Evolutionary conservation across 148 eudicot species (phyloP), one percentile per base, ranked within the genome.

Genomic region (Mesembryanthemum crystallinum): DNA sequence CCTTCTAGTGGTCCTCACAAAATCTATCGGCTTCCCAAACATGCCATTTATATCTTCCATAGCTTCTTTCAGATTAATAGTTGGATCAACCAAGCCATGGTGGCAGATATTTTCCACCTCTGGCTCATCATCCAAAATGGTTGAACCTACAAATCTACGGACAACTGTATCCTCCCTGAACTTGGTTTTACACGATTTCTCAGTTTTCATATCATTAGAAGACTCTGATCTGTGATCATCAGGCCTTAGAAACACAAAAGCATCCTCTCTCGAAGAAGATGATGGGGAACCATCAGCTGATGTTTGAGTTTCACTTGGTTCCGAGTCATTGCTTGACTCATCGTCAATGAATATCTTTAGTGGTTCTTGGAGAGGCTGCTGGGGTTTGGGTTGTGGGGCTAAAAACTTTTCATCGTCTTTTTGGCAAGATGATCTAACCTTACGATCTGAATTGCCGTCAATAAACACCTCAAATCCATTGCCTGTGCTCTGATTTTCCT

Each of bases 1-100:
- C 78, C 81, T 72, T 78, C 94, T 85, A 33, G 83, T 86, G 62
- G 89, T 82, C 84, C 99, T 85, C 54, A 83, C 87, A 80, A 88
- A 92, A 82, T 95, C 96, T 82, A 95, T 95, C 29, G 99, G 97
- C 82, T 92, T 88, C 64, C 99, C 99, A 71, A 92, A 92, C 99
- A 92, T 92, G 80, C 82, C 86, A 69, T 95, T 95, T 57, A 92
- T 92, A 75, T 95, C 97, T 77, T 92, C 87, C 96, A 95, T 89
- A 45, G 96, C 99, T 84, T 95, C 92, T 85, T 91, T 92, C 71
- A 93, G 82, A 79, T 92, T 95, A 33, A 95, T 76, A 13, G 99
- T 95, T 47, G 99, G 97, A 23, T 95, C 99, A 62, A 95, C 96
- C 55, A 92, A 85, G 27, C 99, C 99, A 81, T 95, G 97, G 79